Evolutionary conservation across 768 basidiomycete species (phyloP).

Genomic region (Trametes coccinea): DNA sequence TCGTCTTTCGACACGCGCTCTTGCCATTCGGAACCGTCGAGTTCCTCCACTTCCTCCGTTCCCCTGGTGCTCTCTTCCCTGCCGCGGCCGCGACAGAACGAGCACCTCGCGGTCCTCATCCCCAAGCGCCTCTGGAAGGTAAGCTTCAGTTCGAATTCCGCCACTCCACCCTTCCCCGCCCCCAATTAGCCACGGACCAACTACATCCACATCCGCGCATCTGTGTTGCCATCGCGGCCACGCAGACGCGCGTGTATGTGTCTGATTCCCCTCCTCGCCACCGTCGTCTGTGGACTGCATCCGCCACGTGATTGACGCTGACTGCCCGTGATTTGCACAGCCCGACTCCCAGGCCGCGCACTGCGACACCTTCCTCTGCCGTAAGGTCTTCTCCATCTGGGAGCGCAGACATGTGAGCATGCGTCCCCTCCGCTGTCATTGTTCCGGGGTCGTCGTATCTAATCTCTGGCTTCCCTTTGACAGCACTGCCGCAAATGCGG

Average conservation of each 20-base stretch:
- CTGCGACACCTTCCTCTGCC: conserved; percentile 79
- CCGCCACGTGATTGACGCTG: conserved; percentile 22
- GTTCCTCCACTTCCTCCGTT: conserved; percentile 18
- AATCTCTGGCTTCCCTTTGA: conserved; percentile 1
- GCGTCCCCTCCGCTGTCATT: conserved; percentile 1
- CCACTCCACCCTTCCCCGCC: neutral
- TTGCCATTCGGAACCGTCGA: conserved; percentile 27
- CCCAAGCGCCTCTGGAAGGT: conserved; percentile 75
- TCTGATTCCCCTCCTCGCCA: neutral
- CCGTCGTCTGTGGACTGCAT: neutral
- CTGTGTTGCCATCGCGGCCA: conserved; percentile 13
- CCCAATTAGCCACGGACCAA: neutral
- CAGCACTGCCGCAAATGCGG: conserved; percentile 87
- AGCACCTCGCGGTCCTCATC: conserved; percentile 78
- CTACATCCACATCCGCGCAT: conserved; percentile 1
- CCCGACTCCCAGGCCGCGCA: conserved; percentile 58
- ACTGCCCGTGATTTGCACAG: conserved; percentile 35
- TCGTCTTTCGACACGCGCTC: conserved; percentile 29
- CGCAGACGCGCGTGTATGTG: neutral
- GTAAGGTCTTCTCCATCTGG: conserved; percentile 60
- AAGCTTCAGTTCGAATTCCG: neutral
- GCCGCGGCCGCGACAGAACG: conserved; percentile 43
- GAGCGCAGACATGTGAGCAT: conserved; percentile 73
- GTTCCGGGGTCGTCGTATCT: conserved; percentile 29
- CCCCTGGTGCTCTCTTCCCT: conserved; percentile 9